Evolutionary conservation across 768 basidiomycete genomes (phyloP).

Genomic region (Hericium coralloides): DNA sequence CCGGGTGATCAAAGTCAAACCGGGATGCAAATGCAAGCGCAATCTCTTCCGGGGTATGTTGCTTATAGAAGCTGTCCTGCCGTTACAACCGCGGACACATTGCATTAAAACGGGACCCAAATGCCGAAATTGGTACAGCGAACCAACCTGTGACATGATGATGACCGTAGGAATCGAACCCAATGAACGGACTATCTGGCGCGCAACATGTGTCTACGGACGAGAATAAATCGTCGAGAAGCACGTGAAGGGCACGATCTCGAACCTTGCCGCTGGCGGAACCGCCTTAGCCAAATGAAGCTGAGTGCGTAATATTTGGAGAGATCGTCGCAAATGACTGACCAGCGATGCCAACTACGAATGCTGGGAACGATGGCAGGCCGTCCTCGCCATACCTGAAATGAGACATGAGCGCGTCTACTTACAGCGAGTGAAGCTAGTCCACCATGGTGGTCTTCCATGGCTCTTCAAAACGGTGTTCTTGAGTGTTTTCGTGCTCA

Average conservation of each 20-base stretch:
- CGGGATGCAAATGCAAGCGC: conserved; percentile 73
- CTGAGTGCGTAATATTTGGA: not conserved
- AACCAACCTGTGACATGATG: conserved; percentile 75
- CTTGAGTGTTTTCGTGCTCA: conserved; percentile 33
- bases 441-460: conserved; percentile 77
- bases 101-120: not conserved
- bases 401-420: conserved; percentile 6
- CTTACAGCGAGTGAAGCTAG: not conserved
- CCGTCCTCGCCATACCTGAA: conserved; percentile 75
- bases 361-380: conserved; percentile 58
- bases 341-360: conserved; percentile 83
- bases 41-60: conserved; percentile 70
- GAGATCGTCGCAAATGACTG: conserved; percentile 13
- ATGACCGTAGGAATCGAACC: conserved; percentile 85
- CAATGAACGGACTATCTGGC: conserved; percentile 69
- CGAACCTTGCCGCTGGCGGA: conserved; percentile 81
- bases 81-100: not conserved
- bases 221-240: conserved; percentile 2
- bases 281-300: conserved; percentile 41
- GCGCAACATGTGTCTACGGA: conserved; percentile 72
- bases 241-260: not conserved
- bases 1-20: conserved; percentile 87
- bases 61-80: conserved; percentile 92
- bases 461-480: conserved; percentile 78
- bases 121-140: not conserved